Base-by-base conservation (phyloP, 148 eudicot species). In the Chenopodium album region DNA sequence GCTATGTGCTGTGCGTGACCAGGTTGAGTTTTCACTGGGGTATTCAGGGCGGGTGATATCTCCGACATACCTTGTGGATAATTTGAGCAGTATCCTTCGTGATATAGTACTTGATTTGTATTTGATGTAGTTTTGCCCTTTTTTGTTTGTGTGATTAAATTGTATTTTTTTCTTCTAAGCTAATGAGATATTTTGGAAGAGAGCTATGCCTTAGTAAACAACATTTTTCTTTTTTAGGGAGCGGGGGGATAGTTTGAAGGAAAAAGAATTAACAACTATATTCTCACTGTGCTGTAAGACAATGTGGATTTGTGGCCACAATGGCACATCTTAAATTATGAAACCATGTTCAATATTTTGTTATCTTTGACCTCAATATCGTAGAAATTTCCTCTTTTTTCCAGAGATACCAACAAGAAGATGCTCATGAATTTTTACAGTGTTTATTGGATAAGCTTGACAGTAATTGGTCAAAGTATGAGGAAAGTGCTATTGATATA, bases 401-500 rank as follows among this genome's bases (percentile, higher is more conserved):
- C 41, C 90, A 75, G 59, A 88, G 93, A 84, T 90, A 80, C 81
- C 93, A 92, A 84, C 98, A 95, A 84, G 98, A 95, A 82, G 98
- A 95, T 91, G 98, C 98, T 63, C 98, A 95, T 82, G 98, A 93
- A 78, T 92, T 92, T 86, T 85, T 95, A 78, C 97, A 91, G 75
- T 92, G 94, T 83, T 88, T 95, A 52, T 82, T 93, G 73, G 98
- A 93, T 85, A 95, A 88, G 81, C 93, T 92, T 78, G 97, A 95
- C 74, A 85, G 77, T 66, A 89, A 87, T 81, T 88, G 91, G 87
- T 78, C 68, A 29, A 77, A 85, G 66, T 86, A 79, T 46, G 83
- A 79, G 75, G 44, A 50, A 4, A 78, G 79, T 79, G 84, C 67
- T 34, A 48, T 7, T 34, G 48, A 65, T 22, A 14, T 60, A 60